Conservation (phyloP, 2,329 filamentous ascomycete species). For the Bipolaris zeicola region DNA sequence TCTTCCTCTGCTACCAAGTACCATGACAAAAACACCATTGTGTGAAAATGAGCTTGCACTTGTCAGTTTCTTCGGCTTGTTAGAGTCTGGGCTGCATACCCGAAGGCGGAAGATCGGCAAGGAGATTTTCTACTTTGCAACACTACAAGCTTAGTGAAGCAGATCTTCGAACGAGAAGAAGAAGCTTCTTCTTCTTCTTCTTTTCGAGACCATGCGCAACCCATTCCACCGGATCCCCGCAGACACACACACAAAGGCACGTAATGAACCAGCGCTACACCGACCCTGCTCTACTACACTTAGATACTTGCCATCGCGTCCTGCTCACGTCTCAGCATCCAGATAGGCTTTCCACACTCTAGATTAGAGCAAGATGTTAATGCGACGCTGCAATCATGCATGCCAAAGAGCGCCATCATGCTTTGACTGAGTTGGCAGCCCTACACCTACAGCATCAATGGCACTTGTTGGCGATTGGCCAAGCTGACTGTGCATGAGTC, state of each 20-base stretch:
- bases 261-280: background rate
- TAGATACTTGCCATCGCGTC: background rate
- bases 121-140: background rate
- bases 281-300: background rate
- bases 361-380: too few relatives aligned
- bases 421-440: too few relatives aligned
- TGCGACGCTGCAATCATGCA: too few relatives aligned
- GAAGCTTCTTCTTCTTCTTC: background rate
- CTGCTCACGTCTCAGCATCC: background rate
- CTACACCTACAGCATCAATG: too few relatives aligned
- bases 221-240: background rate
- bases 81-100: background rate
- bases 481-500: background rate
- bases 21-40: background rate
- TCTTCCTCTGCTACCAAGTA: background rate
- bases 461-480: background rate
- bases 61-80: background rate
- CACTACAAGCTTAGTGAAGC: background rate
- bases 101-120: background rate
- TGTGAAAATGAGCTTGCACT: background rate
- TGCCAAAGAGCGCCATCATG: too few relatives aligned
- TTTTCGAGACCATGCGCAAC: background rate
- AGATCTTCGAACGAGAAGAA: background rate
- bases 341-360: too few relatives aligned
- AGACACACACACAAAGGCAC: background rate